Base-by-base conservation (phyloP, 352 stramenopile genomes). In the Elongisporangium prolatum region DNA sequence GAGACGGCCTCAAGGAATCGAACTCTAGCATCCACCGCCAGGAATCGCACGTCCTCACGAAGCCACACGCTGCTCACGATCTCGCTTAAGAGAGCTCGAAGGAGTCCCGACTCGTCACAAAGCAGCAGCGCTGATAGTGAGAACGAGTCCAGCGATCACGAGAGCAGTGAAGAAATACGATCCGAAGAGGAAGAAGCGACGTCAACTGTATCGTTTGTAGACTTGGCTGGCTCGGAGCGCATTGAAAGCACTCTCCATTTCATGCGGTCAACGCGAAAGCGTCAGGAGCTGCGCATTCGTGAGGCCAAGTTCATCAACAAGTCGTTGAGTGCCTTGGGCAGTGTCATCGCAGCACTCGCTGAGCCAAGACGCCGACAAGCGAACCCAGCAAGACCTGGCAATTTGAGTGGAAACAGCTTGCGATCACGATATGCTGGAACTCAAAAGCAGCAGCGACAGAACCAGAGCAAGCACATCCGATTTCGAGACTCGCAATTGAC, bases 301-400 rank as follows among this genome's bases (percentile, higher is more conserved):
- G 81, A 91, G 62, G 79, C 81, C 37, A 91, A 91, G 57, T 88
- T 88, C 56, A 91, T 91, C 60, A 91, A 89, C 54, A 72, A 73
- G 9, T 91, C 81, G 5, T 62, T 91, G 1, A 87, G 73, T 47
- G 79, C 81, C 2, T 52, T 91, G 16, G 81, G 81, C n/a, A 77
- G 72, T 44, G 81, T 91, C 25, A 89, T 91, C 34, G 65, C 73
- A 5, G 71, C 77, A 11, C 65, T 91, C 11, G 71, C 81, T 3
- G 68, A 79, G 24, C 62, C 67, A 2, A 74, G 65, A 53, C 4
- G 24, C 16, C 37, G 47, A 34, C 52, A 54, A 16, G 38, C 10
- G 34, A 17, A 44, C 34, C 34, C 34, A 3, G 34, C 11, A 13
- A 44, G 34, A 44, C 34, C 4, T 44, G 34, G 34, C 14, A 21